Percentiles rank a stretch among this genome's conserved stretches.
These are phyloP conservation scores for Mycena albidolilacea DNA, from an alignment of 768 basidiomycete species.

Conservation along the genomic window DNA sequence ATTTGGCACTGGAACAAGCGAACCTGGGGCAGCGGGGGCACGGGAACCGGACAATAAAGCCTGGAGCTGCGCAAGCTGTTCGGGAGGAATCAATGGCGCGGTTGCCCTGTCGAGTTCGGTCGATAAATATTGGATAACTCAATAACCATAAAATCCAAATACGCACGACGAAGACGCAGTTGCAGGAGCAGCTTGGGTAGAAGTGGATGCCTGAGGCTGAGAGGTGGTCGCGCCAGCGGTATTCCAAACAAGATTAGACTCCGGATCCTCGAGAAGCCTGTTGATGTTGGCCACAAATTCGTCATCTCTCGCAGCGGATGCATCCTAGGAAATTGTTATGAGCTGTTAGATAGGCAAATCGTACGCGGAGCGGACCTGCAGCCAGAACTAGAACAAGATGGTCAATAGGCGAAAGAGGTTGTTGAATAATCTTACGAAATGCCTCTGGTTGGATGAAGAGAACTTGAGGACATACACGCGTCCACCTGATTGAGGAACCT, in stretches of 20 bases:
- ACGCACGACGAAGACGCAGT: constrained; percentile 48
- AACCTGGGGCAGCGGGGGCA: constrained; percentile 52
- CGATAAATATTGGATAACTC: constrained; percentile 2
- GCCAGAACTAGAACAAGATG: constrained; percentile 76
- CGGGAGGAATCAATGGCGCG: constrained; percentile 57
- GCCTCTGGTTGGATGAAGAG: constrained; percentile 88
- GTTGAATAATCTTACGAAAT: constrained; percentile 77
- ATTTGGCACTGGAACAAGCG: constrained; percentile 8
- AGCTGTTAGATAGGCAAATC: constrained; percentile 15
- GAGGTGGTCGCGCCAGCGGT: constrained; percentile 49
- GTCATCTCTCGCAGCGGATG: constrained; percentile 74
- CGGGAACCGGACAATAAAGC: constrained; percentile 60
- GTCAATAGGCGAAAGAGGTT: constrained; percentile 19
- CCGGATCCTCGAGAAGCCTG: constrained; percentile 76
- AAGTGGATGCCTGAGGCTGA: constrained; percentile 62
- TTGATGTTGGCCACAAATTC: constrained; percentile 85
- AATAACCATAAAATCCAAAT: constrained; percentile 16
- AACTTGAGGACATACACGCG: constrained; percentile 93
- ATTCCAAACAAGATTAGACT: constrained; percentile 73
- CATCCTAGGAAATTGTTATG: constrained; percentile 64
- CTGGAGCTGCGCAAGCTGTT: constrained; percentile 76
- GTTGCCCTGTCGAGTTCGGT: constrained; percentile 32
- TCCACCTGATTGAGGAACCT: constrained; percentile 79
- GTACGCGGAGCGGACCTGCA: constrained; percentile 72
- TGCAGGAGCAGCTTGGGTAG: constrained; percentile 52